Conservation (phyloP, 2,329 filamentous ascomycete species). For the Penicillium paneum region DNA sequence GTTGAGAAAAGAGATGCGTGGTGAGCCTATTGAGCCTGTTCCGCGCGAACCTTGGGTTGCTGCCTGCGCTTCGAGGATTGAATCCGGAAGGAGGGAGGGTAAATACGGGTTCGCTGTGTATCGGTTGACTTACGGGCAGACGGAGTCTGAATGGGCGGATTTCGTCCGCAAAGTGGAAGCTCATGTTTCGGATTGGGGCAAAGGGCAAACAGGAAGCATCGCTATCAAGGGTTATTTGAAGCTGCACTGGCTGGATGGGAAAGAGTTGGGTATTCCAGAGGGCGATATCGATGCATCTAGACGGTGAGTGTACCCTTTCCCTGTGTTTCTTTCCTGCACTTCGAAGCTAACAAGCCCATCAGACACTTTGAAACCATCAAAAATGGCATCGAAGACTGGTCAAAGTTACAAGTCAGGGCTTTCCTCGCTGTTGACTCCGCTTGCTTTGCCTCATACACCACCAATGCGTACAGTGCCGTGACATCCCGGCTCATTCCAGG, state of each 20-base stretch:
- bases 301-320: background rate
- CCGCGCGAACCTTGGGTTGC: constrained; percentile 22
- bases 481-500: constrained; percentile 9
- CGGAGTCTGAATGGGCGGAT: constrained; percentile 21
- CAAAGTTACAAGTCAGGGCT: background rate
- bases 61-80: background rate
- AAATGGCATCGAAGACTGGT: background rate
- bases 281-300: constrained; percentile 15
- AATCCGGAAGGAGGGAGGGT: background rate
- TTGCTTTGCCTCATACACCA: constrained; percentile 18
- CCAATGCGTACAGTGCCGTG: constrained; percentile 6
- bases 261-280: constrained; percentile 17
- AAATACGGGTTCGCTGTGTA: constrained; percentile 23
- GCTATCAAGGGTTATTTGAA: constrained; percentile 21
- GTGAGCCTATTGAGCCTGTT: constrained; percentile 6
- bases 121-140: constrained; percentile 21
- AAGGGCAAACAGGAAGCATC: constrained; percentile 17
- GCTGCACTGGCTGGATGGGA: constrained; percentile 28
- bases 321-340: too few species aligned
- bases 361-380: constrained; percentile 13
- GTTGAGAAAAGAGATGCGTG: constrained; percentile 14
- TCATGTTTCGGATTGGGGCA: constrained; percentile 26
- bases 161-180: constrained; percentile 22
- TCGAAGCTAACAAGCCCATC: background rate
- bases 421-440: constrained; percentile 21